phyloP scores from a whole-genome alignment of 2,329 filamentous ascomycete species.

The Beauveria rudraprayagi region DNA sequence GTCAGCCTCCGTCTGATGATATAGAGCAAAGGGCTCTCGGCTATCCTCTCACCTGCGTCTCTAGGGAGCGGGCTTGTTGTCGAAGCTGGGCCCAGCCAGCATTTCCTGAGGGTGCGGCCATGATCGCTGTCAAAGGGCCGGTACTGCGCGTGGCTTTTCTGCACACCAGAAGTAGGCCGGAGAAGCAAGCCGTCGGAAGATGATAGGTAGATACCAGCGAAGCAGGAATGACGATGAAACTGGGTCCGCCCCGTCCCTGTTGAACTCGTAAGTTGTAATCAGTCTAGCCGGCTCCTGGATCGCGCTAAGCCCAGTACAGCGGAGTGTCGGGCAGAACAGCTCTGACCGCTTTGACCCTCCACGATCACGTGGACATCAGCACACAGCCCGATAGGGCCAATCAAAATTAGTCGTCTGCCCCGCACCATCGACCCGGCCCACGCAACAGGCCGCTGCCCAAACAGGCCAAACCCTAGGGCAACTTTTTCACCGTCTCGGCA shows the following conservation, averaged over 20 bases:
- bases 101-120: slow-evolving; percentile 46
- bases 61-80: slow-evolving; percentile 80
- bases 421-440: slow-evolving; percentile 6
- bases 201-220: neutral
- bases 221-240: slow-evolving; percentile 9
- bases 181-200: neutral
- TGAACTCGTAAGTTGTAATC: neutral
- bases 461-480: slow-evolving; percentile 29
- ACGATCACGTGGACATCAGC: slow-evolving; percentile 18
- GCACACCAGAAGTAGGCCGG: neutral
- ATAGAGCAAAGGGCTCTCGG: neutral
- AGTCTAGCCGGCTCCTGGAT: neutral
- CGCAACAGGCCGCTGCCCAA: slow-evolving; percentile 9
- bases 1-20: neutral
- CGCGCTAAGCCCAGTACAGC: neutral
- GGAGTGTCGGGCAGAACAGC: slow-evolving; percentile 12
- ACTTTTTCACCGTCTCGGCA: slow-evolving; percentile 26
- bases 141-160: neutral
- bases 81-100: slow-evolving; percentile 88
- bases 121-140: slow-evolving; percentile 19
- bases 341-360: slow-evolving; percentile 22
- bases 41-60: slow-evolving; percentile 68
- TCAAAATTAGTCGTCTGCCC: slow-evolving; percentile 23
- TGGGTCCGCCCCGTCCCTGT: slow-evolving; percentile 8
- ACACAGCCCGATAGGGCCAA: slow-evolving; percentile 19